Evolutionary conservation across 768 basidiomycete species (phyloP), one percentile per base, ranked within the genome.

Genomic region (Termitomyces sp.): DNA sequence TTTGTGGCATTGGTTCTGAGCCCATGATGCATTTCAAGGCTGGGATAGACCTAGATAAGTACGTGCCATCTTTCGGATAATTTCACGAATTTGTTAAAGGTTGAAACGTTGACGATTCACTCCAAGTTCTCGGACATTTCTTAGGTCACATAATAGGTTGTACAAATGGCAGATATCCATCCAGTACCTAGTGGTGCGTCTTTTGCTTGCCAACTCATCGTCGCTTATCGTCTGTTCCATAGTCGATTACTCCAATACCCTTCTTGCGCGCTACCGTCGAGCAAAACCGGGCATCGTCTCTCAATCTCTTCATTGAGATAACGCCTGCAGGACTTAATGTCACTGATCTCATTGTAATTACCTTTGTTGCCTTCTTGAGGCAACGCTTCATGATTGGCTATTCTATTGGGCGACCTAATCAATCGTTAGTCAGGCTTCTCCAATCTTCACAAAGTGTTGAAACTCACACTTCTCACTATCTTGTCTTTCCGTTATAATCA

Each of bases 111-210:
- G 17, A 42, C 35, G 9, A 53, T 51, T 28, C 17, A 28, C 5
- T 7, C 26, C 17, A 51, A 73, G 73, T 40, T 69, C 69, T 10
- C 74, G 75, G 75, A 63, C 68, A 37, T 73, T 78, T 55, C 64
- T 57, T 4, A 68, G 73, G 7, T 68, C 74, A 17, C 72, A 75
- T 57, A 59, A 60, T 17, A 61, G 66, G 56, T 60, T 65, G 31
- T 73, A 75, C 58, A 71, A 65, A 52, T 74, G 75, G 75, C 71
- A 75, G 53, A 61, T 78, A 50, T 68, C 71, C 57, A 59, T 73
- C 17, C 69, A 67, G 19, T 71, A 62, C 15, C 76, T 72, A 15
- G 69, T 71, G 21, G 75, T 75, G 62, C 55, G 68, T 58, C 12
- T 54, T 38, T 30, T 10, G 17, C 26, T 19, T 50, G 37, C 23